These are phyloP conservation scores for Aristolochia contorta DNA, from an alignment of 164 flowering plant species.

Conservation along the genomic window DNA sequence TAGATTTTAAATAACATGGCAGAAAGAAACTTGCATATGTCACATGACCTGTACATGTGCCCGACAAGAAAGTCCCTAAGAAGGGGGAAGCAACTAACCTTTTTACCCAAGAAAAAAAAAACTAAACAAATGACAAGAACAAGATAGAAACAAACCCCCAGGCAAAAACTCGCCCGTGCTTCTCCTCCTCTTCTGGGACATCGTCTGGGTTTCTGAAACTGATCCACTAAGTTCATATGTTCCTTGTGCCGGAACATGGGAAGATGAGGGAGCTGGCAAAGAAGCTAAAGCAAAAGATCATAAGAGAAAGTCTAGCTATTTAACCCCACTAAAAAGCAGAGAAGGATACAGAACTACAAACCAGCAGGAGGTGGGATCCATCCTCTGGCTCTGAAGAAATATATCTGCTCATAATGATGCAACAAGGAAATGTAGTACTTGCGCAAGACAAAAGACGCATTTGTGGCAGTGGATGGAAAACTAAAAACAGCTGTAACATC, in stretches of 20 bases:
- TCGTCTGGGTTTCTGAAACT: conserved; percentile 21
- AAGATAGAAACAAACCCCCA: conserved; percentile 26
- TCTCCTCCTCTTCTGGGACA: conserved; percentile 16
- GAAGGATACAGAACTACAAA: conserved; percentile 11
- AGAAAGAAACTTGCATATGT: neutral
- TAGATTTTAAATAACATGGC: too few relatives aligned
- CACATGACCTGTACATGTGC: neutral
- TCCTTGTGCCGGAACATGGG: conserved; percentile 17
- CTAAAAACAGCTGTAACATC: conserved; percentile 84
- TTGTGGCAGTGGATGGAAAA: conserved; percentile 93
- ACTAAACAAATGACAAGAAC: neutral
- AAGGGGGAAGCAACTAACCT: neutral
- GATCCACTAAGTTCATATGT: conserved; percentile 13
- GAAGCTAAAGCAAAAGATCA: conserved; percentile 24
- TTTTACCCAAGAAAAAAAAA: too few relatives aligned
- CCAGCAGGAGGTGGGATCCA: conserved; percentile 41
- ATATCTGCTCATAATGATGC: conserved; percentile 77
- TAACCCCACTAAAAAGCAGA: neutral
- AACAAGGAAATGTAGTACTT: conserved; percentile 77
- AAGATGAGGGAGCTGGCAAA: conserved; percentile 20
- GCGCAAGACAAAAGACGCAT: conserved; percentile 91
- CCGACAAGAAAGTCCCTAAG: neutral
- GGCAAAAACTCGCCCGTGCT: conserved; percentile 16
- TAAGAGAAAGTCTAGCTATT: neutral
- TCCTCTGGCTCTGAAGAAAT: conserved; percentile 56